phyloP scores from a whole-genome alignment of 129 eudicot genomes.

The Heracleum sosnowskyi region DNA sequence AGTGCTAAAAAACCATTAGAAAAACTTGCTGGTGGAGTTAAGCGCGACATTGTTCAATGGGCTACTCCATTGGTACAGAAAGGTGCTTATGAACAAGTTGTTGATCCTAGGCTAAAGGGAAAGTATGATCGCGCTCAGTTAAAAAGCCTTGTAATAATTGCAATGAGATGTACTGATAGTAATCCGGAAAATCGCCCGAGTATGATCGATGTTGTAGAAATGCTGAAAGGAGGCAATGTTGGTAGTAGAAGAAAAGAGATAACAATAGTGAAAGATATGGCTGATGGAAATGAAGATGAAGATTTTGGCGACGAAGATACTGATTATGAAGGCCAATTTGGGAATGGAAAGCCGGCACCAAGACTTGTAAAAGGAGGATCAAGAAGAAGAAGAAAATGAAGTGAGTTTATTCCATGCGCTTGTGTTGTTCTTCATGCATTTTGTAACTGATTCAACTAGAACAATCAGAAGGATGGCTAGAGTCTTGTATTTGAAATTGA shows the following conservation, averaged over 20 bases:
- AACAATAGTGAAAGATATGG: slow-evolving; percentile 22
- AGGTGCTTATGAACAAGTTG: slow-evolving; percentile 49
- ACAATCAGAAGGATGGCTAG: not conserved
- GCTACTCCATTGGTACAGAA: slow-evolving; percentile 53
- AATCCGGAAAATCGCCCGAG: slow-evolving; percentile 64
- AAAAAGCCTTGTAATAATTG: slow-evolving; percentile 38
- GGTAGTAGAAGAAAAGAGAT: slow-evolving; percentile 39
- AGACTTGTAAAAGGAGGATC: slow-evolving; percentile 7
- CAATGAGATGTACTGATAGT: slow-evolving; percentile 55
- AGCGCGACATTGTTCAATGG: slow-evolving; percentile 78
- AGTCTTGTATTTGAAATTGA: not conserved
- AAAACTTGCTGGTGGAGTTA: slow-evolving; percentile 57
- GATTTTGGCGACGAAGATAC: slow-evolving; percentile 30
- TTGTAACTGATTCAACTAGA: not conserved
- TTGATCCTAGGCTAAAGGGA: slow-evolving; percentile 62
- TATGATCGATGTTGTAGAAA: slow-evolving; percentile 58
- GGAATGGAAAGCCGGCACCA: slow-evolving; percentile 8
- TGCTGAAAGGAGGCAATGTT: slow-evolving; percentile 41
- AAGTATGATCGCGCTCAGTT: slow-evolving; percentile 39
- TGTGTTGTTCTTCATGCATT: not conserved
- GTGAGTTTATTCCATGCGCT: not conserved
- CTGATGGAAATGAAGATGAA: slow-evolving; percentile 33
- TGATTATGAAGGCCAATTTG: slow-evolving; percentile 44
- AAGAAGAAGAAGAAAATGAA: slow-evolving; percentile 6
- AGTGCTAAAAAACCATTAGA: slow-evolving; percentile 66